A percentile compares a stretch with the other conserved stretches of the same genome.
Conservation (phyloP, 2,329 filamentous ascomycete species). For the Simplicillium sp. region DNA sequence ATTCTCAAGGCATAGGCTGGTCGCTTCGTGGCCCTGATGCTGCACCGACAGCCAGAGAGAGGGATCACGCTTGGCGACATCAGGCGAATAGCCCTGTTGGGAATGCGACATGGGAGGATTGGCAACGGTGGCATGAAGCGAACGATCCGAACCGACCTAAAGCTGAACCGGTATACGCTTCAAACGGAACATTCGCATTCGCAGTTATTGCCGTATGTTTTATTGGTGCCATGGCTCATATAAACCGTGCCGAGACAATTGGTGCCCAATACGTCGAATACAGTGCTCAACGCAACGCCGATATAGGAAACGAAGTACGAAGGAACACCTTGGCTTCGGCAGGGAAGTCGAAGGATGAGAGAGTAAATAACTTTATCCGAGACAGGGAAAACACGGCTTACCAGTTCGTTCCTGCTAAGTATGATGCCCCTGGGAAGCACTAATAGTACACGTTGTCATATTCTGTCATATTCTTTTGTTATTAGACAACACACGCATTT, state of each 20-base stretch:
- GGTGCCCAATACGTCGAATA: conserved; percentile 55
- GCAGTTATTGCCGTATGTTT: conserved; percentile 62
- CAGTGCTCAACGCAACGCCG: conserved; percentile 54
- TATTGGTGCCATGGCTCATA: conserved; percentile 63
- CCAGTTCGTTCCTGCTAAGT: conserved; percentile 20
- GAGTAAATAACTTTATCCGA: conserved; percentile 70
- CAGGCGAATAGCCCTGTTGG: conserved; percentile 37
- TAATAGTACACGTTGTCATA: no score
- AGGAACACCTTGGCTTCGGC: conserved; percentile 43
- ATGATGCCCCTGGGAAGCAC: conserved; percentile 10
- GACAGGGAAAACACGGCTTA: conserved; percentile 48
- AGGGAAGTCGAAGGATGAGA: conserved; percentile 47
- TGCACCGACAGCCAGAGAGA: conserved; percentile 31
- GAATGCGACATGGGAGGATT: conserved; percentile 98
- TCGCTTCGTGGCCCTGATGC: conserved; percentile 32
- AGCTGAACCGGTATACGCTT: conserved; percentile 56
- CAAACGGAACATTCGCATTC: conserved; percentile 64
- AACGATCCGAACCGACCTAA: conserved; percentile 31
- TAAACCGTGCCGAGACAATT: conserved; percentile 55
- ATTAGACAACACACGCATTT: no score
- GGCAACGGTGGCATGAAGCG: conserved; percentile 69
- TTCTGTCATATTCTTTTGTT: no score
- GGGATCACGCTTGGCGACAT: conserved; percentile 39
- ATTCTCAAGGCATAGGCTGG: conserved; percentile 77
- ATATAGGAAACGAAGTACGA: conserved; percentile 51